Evolutionary conservation across 2,329 filamentous ascomycete species (phyloP).

Genomic region (Aspergillus ruber): DNA sequence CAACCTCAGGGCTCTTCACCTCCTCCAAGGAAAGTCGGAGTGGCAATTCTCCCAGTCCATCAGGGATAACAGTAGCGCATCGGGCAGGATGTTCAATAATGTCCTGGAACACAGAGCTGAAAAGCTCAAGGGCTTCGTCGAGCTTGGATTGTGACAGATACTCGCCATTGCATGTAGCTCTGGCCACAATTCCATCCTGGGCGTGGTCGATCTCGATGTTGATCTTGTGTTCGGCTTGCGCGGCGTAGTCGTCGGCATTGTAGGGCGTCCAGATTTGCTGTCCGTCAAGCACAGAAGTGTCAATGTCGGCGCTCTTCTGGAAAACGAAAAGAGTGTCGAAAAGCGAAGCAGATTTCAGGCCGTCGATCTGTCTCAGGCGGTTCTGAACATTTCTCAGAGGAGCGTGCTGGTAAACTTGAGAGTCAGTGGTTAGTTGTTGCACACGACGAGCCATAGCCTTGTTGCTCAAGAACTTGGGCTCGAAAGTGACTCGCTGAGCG

Average conservation of each 20-base stretch:
- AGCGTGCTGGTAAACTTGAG: conserved; percentile 46
- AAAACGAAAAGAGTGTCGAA: conserved; percentile 52
- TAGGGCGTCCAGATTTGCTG: conserved; percentile 19
- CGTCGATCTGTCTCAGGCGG: conserved; percentile 31
- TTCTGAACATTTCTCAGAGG: conserved; percentile 46
- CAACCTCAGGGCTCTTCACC: not conserved
- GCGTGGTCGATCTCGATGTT: conserved; percentile 26
- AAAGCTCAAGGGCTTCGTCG: conserved; percentile 11
- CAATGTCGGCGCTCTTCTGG: conserved; percentile 31
- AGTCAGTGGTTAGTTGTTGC: conserved; percentile 41
- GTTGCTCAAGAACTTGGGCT: conserved; percentile 33
- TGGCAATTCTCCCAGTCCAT: conserved; percentile 16
- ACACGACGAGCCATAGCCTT: conserved; percentile 32
- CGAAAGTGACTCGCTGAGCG: conserved; percentile 36
- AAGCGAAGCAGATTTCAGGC: conserved; percentile 22
- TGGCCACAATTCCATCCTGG: conserved; percentile 13
- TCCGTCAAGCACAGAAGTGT: conserved; percentile 5
- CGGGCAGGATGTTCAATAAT: conserved; percentile 22
- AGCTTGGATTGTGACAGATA: conserved; percentile 17
- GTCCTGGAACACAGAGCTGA: conserved; percentile 17
- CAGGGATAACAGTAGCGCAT: conserved; percentile 17
- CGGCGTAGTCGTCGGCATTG: conserved; percentile 15
- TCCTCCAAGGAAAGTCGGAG: conserved; percentile 5
- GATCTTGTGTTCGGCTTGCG: conserved; percentile 23
- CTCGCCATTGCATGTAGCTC: conserved; percentile 15